These are phyloP conservation scores for Cyclostephanos tholiformis DNA, from an alignment of 108 stramenopile species.

Conservation along the genomic window DNA sequence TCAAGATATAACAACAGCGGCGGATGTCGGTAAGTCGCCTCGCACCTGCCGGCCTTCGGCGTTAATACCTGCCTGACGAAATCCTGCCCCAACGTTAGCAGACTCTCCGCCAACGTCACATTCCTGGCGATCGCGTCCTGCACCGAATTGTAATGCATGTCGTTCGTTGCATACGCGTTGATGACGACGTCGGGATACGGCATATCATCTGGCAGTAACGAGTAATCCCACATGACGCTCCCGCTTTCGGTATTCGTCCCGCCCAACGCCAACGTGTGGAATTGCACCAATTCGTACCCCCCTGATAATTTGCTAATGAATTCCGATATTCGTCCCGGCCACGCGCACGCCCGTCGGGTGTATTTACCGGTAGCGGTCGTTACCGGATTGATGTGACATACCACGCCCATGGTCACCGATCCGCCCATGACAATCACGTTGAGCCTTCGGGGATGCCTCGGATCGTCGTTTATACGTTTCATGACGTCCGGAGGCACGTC, in stretches of 20 bases:
- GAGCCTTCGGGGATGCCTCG: constrained; percentile 58
- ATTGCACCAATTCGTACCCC: constrained; percentile 43
- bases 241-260: constrained; percentile 80
- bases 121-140: constrained; percentile 49
- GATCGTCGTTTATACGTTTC: constrained; percentile 24
- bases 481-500: constrained; percentile 22
- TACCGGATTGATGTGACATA: constrained; percentile 62
- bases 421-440: constrained; percentile 80
- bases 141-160: constrained; percentile 74
- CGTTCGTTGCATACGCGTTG: constrained; percentile 83
- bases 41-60: constrained; percentile 35
- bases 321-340: constrained; percentile 57
- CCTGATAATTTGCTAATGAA: constrained; percentile 33
- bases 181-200: constrained; percentile 77
- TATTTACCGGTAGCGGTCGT: constrained; percentile 38
- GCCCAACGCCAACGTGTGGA: constrained; percentile 71
- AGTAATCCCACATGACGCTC: constrained; percentile 71
- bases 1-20: constrained; percentile 75
- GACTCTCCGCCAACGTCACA: constrained; percentile 58
- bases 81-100: constrained; percentile 67
- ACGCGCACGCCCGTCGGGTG: constrained; percentile 63
- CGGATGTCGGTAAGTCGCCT: constrained; percentile 28
- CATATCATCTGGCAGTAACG: constrained; percentile 61
- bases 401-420: constrained; percentile 73
- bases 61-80: constrained; percentile 63